A percentile compares a stretch with the other conserved stretches of the same genome.
Conservation (phyloP, 1,284 basidiomycete species). For the Trichosporon sp. region DNA sequence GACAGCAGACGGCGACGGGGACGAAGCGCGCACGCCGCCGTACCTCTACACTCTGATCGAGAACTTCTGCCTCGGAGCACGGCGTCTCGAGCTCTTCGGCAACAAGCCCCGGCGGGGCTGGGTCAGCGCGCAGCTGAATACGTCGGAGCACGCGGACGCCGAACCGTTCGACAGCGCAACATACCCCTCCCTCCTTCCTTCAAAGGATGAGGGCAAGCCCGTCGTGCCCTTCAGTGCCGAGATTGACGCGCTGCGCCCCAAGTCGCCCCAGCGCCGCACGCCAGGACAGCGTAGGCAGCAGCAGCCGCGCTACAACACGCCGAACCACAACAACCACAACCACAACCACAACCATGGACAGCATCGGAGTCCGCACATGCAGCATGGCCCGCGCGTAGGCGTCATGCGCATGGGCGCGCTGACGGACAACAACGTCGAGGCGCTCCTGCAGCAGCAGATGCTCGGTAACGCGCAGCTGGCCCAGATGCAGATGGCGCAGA, state of each 20-base stretch:
- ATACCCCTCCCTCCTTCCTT: constrained; percentile 44
- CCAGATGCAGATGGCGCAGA: constrained; percentile 8
- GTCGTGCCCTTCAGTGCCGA: constrained; percentile 45
- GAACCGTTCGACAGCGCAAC: constrained; percentile 54
- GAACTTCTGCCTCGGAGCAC: constrained; percentile 92
- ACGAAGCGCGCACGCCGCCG: constrained; percentile 68
- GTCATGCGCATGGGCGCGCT: constrained; percentile 19
- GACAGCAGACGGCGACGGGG: constrained; percentile 31
- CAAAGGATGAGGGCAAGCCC: constrained; percentile 21
- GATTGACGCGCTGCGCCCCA: constrained; percentile 78
- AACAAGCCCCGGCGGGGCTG: constrained; percentile 76
- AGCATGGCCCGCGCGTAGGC: background rate
- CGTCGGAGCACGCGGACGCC: constrained; percentile 12
- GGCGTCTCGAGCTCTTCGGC: constrained; percentile 87
- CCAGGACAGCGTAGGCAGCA: background rate
- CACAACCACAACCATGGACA: background rate
- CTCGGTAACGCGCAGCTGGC: constrained; percentile 2
- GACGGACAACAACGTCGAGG: background rate
- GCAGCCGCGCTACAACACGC: background rate
- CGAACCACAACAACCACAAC: background rate
- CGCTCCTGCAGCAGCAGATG: background rate
- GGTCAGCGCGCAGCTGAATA: constrained; percentile 68
- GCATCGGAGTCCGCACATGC: too few species aligned
- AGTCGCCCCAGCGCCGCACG: constrained; percentile 58
- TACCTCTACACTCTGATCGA: constrained; percentile 94